Evolutionary conservation across 2,329 filamentous ascomycete species (phyloP).

Genomic region (Venturia carpophila): DNA sequence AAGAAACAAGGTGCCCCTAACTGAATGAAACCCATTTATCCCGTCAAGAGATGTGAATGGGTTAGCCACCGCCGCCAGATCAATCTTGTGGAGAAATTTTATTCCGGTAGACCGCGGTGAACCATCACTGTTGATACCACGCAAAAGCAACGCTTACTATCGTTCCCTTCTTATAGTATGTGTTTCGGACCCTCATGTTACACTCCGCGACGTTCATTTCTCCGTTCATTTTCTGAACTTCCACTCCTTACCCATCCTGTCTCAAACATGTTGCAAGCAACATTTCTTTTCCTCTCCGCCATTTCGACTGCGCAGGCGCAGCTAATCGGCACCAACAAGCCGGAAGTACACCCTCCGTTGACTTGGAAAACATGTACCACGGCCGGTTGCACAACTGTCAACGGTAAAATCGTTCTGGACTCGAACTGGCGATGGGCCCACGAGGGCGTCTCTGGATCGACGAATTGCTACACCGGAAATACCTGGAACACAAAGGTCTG

Average conservation of each 20-base stretch:
- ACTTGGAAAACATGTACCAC: constrained; percentile 34
- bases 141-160: background rate
- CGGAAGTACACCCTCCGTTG: constrained; percentile 37
- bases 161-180: background rate
- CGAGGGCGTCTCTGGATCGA: constrained; percentile 35
- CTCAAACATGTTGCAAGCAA: constrained; percentile 1
- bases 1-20: background rate
- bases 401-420: constrained; percentile 35
- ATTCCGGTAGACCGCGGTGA: background rate
- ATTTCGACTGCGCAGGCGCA: constrained; percentile 30
- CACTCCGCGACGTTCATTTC: background rate
- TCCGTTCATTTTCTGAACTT: background rate
- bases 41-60: background rate
- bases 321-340: constrained; percentile 34
- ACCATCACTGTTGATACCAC: background rate
- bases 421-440: constrained; percentile 47
- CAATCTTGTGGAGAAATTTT: background rate
- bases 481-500: constrained; percentile 36
- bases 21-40: background rate
- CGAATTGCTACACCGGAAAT: constrained; percentile 43
- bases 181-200: background rate
- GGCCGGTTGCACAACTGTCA: constrained; percentile 32
- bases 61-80: background rate
- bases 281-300: background rate
- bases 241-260: background rate